phyloP scores from a whole-genome alignment of 805 yeast species.

The Myxozyma melibiosi region DNA sequence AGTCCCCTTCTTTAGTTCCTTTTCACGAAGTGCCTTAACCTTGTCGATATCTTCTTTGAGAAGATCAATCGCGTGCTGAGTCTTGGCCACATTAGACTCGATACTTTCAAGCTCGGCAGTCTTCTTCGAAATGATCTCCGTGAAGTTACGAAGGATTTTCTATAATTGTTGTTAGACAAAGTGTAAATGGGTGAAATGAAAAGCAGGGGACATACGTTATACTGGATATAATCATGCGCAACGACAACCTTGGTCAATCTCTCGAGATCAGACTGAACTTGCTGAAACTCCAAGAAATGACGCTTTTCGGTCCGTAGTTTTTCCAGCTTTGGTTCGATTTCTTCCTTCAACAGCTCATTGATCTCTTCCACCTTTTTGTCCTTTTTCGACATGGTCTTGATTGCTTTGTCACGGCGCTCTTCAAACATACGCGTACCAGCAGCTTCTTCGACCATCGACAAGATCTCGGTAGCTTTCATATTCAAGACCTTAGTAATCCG shows the following conservation, averaged over 20 bases:
- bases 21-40: slow-evolving; percentile 55
- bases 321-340: slow-evolving; percentile 89
- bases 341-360: slow-evolving; percentile 70
- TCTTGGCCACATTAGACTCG: slow-evolving; percentile 12
- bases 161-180: background rate
- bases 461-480: slow-evolving; percentile 89
- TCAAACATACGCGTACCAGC: slow-evolving; percentile 97
- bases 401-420: slow-evolving; percentile 88
- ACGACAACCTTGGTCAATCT: slow-evolving; percentile 69
- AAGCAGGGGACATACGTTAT: slow-evolving; percentile 35
- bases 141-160: slow-evolving; percentile 19
- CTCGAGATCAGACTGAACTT: slow-evolving; percentile 78
- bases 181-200: too few relatives aligned
- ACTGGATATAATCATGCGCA: slow-evolving; percentile 68
- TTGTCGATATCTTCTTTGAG: slow-evolving; percentile 63
- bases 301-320: slow-evolving; percentile 80
- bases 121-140: slow-evolving; percentile 14
- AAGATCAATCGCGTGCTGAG: slow-evolving; percentile 53
- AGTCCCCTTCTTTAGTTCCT: slow-evolving; percentile 63
- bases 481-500: slow-evolving; percentile 95
- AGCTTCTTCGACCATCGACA: slow-evolving; percentile 94
- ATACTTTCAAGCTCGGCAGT: slow-evolving; percentile 9
- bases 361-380: slow-evolving; percentile 83
- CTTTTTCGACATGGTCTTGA: slow-evolving; percentile 87
- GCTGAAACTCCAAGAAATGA: slow-evolving; percentile 81